Conservation (phyloP, 305 asterid genomes). For the Fraxinus albicans region DNA sequence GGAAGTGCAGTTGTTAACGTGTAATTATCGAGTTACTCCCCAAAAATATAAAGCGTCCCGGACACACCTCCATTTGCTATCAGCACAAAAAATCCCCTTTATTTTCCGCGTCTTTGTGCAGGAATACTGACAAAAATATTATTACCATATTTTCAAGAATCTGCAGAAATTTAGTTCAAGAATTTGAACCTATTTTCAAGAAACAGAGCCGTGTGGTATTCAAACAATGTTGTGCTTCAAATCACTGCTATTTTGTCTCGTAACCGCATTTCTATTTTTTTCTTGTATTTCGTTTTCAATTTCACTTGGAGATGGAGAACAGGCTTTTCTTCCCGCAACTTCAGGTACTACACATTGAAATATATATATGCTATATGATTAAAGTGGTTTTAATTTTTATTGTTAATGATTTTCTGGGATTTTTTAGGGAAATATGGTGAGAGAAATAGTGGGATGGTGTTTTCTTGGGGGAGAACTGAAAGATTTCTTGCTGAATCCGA, state of each 20-base stretch:
- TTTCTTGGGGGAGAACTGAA: constrained; percentile 37
- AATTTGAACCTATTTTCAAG: background rate
- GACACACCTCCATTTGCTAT: background rate
- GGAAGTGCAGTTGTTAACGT: background rate
- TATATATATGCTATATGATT: background rate
- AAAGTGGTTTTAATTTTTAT: background rate
- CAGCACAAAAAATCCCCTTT: background rate
- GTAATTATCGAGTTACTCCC: background rate
- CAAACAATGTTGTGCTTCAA: constrained; percentile 35
- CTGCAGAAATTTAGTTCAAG: background rate
- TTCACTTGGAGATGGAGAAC: constrained; percentile 23
- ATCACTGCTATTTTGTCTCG: constrained; percentile 23
- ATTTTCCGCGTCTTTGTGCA: background rate
- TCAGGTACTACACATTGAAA: constrained; percentile 29
- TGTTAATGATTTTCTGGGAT: background rate
- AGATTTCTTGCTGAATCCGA: constrained; percentile 53
- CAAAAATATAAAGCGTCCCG: background rate
- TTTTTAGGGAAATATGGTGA: constrained; percentile 20
- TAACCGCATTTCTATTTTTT: constrained; percentile 28
- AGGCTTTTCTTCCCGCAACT: constrained; percentile 26
- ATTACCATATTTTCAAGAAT: background rate
- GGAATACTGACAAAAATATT: background rate
- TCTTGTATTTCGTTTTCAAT: constrained; percentile 26
- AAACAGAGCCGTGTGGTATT: background rate
- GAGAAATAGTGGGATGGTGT: constrained; percentile 7